Percentiles rank a stretch among this genome's conserved stretches.
Evolutionary conservation across 169 alveolate species (phyloP).

Genomic region (Toxoplasma gondii): DNA sequence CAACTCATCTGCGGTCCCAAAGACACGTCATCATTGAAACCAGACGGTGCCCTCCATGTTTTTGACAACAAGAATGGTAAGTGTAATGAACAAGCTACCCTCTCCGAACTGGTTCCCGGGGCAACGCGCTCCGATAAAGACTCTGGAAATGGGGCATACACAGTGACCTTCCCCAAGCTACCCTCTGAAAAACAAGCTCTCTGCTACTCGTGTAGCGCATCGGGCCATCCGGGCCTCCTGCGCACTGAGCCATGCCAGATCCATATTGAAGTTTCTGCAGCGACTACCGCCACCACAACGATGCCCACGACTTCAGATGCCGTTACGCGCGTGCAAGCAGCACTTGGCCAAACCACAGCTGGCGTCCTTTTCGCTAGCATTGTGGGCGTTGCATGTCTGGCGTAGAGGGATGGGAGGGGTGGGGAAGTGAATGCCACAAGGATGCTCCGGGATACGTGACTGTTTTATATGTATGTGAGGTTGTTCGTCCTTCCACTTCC

Average conservation of each 20-base stretch:
- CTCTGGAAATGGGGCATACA: background rate
- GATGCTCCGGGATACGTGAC: too few relatives aligned
- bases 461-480: too few relatives aligned
- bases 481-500: too few relatives aligned
- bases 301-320: background rate
- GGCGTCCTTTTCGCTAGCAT: background rate
- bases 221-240: background rate
- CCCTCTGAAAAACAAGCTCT: background rate
- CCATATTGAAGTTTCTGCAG: background rate
- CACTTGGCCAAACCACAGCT: background rate
- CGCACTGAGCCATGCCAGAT: background rate
- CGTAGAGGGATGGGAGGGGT: background rate
- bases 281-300: background rate
- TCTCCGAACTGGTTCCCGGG: background rate
- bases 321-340: background rate
- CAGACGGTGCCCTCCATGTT: background rate
- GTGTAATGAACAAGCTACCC: background rate
- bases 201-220: background rate
- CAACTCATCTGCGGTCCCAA: background rate
- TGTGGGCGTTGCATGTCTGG: background rate
- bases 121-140: background rate
- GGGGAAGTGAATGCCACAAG: too few relatives aligned
- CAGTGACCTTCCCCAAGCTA: background rate
- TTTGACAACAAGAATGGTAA: background rate
- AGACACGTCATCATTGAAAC: background rate